Conservation (phyloP, 345 rosid genomes). For the Lepidium didymum region DNA sequence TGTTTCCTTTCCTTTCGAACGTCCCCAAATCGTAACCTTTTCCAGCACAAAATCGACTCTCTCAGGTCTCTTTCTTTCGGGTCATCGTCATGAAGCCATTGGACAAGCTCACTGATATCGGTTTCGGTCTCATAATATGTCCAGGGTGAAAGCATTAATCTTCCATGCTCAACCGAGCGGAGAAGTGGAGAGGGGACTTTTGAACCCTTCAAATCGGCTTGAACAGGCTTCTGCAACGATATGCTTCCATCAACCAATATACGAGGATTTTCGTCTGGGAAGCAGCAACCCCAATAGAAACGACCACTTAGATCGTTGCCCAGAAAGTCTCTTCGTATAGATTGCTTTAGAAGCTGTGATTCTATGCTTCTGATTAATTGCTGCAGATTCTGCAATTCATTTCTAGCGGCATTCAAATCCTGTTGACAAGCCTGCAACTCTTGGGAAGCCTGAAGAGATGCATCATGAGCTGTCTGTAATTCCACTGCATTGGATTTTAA, state of each 20-base stretch:
- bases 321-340: slow-evolving; percentile 71
- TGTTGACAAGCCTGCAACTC: slow-evolving; percentile 47
- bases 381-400: slow-evolving; percentile 50
- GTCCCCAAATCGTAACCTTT: slow-evolving; percentile 49
- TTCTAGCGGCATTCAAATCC: slow-evolving; percentile 51
- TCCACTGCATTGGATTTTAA: slow-evolving; percentile 26
- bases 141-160: slow-evolving; percentile 43
- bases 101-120: slow-evolving; percentile 60
- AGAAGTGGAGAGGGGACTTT: slow-evolving; percentile 51
- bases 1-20: slow-evolving; percentile 28
- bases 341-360: slow-evolving; percentile 52
- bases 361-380: slow-evolving; percentile 50
- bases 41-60: slow-evolving; percentile 59
- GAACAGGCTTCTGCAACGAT: slow-evolving; percentile 34
- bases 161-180: slow-evolving; percentile 31
- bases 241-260: slow-evolving; percentile 75
- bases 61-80: slow-evolving; percentile 67
- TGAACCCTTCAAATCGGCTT: slow-evolving; percentile 38
- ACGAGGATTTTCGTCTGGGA: slow-evolving; percentile 40
- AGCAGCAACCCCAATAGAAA: slow-evolving; percentile 72
- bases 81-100: slow-evolving; percentile 63
- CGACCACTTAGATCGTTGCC: slow-evolving; percentile 83
- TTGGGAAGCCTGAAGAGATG: slow-evolving; percentile 34
- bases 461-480: slow-evolving; percentile 24
- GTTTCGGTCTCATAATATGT: slow-evolving; percentile 58